Percentiles rank a stretch among this genome's conserved stretches.
phyloP scores from a whole-genome alignment of 192 early-diverging fungal genomes.

The Entomortierella chlamydospora region DNA sequence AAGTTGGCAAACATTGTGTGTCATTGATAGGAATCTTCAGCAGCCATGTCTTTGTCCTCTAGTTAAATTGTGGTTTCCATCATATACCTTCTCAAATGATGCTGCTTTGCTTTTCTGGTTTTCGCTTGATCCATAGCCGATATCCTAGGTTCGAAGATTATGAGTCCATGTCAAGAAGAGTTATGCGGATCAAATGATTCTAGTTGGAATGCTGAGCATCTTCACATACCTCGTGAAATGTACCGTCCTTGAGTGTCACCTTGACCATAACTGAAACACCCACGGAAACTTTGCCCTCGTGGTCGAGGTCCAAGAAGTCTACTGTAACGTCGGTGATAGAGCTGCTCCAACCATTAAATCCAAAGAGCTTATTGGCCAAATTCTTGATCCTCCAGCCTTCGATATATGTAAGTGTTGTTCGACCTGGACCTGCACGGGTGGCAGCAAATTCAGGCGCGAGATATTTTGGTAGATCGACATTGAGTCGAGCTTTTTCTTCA shows the following conservation, averaged over 20 bases:
- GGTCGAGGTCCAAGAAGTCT: slow-evolving; percentile 75
- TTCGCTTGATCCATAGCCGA: slow-evolving; percentile 88
- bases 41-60: too few relatives aligned
- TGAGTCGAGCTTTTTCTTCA: slow-evolving; percentile 32
- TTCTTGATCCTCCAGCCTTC: slow-evolving; percentile 87
- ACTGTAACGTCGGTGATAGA: slow-evolving; percentile 76
- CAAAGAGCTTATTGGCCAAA: slow-evolving; percentile 94
- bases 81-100: slow-evolving; percentile 85
- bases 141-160: slow-evolving; percentile 64
- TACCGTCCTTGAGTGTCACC: slow-evolving; percentile 90
- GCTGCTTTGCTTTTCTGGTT: slow-evolving; percentile 78
- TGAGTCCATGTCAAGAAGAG: background rate
- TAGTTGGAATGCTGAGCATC: background rate
- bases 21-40: background rate
- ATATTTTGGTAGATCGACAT: slow-evolving; percentile 60
- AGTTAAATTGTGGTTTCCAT: background rate
- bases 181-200: background rate
- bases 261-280: slow-evolving; percentile 83
- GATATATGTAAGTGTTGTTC: slow-evolving; percentile 76
- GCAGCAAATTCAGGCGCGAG: slow-evolving; percentile 79
- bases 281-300: slow-evolving; percentile 63
- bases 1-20: background rate
- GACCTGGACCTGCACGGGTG: slow-evolving; percentile 76
- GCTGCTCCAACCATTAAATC: slow-evolving; percentile 93
- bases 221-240: slow-evolving; percentile 76